phyloP scores from a whole-genome alignment of 208 protist species.

The Leishmania tropica region DNA sequence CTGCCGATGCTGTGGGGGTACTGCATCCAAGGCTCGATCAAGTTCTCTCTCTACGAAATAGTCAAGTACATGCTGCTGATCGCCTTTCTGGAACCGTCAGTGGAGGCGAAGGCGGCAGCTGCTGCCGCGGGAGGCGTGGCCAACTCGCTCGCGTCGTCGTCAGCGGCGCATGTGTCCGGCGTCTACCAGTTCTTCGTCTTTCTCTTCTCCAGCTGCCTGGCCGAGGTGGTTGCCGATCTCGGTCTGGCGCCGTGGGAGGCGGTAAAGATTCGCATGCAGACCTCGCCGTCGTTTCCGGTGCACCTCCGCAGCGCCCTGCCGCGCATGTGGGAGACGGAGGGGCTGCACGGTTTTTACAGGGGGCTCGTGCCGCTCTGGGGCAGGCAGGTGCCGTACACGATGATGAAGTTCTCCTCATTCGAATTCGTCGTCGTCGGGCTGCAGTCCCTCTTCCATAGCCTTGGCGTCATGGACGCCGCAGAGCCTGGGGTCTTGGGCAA shows the following conservation, averaged over 20 bases:
- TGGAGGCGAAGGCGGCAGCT: not conserved
- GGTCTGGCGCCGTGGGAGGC: slow-evolving; percentile 74
- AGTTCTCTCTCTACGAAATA: slow-evolving; percentile 82
- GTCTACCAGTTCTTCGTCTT: slow-evolving; percentile 41
- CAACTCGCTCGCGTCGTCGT: not conserved
- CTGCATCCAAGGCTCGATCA: slow-evolving; percentile 57
- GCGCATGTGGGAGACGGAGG: slow-evolving; percentile 61
- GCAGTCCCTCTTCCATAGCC: slow-evolving; percentile 1
- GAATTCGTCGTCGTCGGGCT: slow-evolving; percentile 53
- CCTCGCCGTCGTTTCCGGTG: slow-evolving; percentile 26
- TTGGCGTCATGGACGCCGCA: not conserved
- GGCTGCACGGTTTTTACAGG: slow-evolving; percentile 80
- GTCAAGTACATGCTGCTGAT: slow-evolving; percentile 65
- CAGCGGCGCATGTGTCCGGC: not conserved
- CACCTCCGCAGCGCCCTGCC: slow-evolving; percentile 43
- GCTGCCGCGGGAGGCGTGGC: not conserved
- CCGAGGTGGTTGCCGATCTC: slow-evolving; percentile 77
- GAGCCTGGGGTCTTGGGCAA: slow-evolving; percentile 10
- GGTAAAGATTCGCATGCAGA: slow-evolving; percentile 84
- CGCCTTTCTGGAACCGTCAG: not conserved
- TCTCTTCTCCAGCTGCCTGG: slow-evolving; percentile 58
- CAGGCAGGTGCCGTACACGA: slow-evolving; percentile 95
- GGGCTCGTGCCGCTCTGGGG: slow-evolving; percentile 90
- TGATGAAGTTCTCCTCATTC: slow-evolving; percentile 93
- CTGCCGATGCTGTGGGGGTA: slow-evolving; percentile 71